These are phyloP conservation scores for Magnolia kwangsiensis DNA, from an alignment of 164 flowering plant genomes.

Conservation along the genomic window DNA sequence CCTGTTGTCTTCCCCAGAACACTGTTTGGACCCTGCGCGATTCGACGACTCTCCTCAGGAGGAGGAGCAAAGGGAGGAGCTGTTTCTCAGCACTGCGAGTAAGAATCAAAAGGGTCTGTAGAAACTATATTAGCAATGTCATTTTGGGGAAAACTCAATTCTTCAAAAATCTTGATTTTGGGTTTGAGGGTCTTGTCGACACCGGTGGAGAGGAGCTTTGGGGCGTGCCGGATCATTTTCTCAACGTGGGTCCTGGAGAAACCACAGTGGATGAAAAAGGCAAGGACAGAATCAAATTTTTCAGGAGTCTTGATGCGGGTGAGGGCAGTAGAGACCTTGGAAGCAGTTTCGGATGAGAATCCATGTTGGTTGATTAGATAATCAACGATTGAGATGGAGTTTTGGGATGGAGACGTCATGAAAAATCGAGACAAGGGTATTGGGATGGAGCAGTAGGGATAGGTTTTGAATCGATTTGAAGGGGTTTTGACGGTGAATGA, in stretches of 20 bases:
- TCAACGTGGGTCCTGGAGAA: slow-evolving; percentile 6
- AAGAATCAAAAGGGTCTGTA: too few species aligned
- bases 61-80: too few species aligned
- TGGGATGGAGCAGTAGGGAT: neutral
- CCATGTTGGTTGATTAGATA: slow-evolving; percentile 3
- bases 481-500: too few species aligned
- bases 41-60: too few species aligned
- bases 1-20: too few species aligned
- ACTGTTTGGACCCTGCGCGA: too few species aligned
- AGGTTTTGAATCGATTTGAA: neutral
- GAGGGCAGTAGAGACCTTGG: neutral
- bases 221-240: neutral
- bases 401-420: too few species aligned
- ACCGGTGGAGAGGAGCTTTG: slow-evolving; percentile 1
- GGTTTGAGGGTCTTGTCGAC: slow-evolving; percentile 16
- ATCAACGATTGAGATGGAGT: too few species aligned
- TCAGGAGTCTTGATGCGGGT: neutral
- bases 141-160: too few species aligned
- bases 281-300: slow-evolving; percentile 4
- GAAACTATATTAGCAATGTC: too few species aligned
- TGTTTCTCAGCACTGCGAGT: too few species aligned
- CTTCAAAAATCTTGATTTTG: slow-evolving; percentile 5
- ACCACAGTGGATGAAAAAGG: slow-evolving; percentile 4
- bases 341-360: slow-evolving; percentile 6
- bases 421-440: neutral